Conservation (phyloP, 2,329 filamentous ascomycete species). For the Verruconis gallopava region DNA sequence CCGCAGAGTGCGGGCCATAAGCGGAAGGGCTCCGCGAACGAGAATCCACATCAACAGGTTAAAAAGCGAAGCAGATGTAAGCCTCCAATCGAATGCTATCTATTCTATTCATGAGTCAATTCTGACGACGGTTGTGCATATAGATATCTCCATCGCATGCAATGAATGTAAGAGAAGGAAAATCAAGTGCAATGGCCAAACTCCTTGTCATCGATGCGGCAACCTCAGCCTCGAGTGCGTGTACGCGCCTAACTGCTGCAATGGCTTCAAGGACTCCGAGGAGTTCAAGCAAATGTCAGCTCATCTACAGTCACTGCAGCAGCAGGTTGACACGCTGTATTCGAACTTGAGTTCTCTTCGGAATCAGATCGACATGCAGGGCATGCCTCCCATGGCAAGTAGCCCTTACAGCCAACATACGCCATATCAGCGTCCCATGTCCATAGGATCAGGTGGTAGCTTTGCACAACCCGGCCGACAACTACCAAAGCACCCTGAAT, state of each 20-base stretch:
- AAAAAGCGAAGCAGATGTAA: neutral
- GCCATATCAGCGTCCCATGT: constrained; percentile 24
- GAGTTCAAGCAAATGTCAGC: constrained; percentile 74
- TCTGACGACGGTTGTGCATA: neutral
- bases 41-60: neutral
- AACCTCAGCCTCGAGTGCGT: constrained; percentile 50
- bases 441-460: constrained; percentile 18
- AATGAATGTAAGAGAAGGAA: constrained; percentile 55
- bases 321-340: constrained; percentile 70
- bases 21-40: neutral
- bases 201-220: constrained; percentile 51
- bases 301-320: constrained; percentile 63
- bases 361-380: constrained; percentile 27
- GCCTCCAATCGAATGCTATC: neutral
- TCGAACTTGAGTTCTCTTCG: constrained; percentile 58
- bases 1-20: neutral
- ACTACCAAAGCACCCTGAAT: constrained; percentile 44
- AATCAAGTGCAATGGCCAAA: constrained; percentile 56
- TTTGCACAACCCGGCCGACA: constrained; percentile 16
- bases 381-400: constrained; percentile 11
- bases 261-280: constrained; percentile 83
- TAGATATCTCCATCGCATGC: constrained; percentile 22
- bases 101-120: constrained; percentile 10
- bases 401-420: constrained; percentile 15
- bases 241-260: constrained; percentile 58